phyloP scores from a whole-genome alignment of 208 protist genomes.

The Crithidia mellificae region DNA sequence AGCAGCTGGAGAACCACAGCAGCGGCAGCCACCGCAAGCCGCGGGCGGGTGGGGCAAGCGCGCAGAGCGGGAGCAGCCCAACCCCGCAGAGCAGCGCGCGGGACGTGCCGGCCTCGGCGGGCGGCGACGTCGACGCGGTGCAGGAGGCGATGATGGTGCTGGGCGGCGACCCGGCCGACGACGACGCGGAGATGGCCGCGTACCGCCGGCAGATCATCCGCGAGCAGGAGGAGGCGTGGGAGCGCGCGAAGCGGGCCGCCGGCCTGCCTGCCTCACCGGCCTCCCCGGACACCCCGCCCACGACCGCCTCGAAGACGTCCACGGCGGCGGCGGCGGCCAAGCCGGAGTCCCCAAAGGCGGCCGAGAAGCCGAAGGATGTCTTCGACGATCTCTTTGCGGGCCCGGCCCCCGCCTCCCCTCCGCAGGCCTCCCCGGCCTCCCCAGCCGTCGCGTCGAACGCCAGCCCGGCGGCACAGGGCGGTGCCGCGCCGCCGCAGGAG shows the following conservation, averaged over 20 bases:
- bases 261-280: conserved; percentile 15
- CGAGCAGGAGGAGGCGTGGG: conserved; percentile 78
- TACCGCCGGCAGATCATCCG: conserved; percentile 59
- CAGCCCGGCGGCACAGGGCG: conserved; percentile 9
- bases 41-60: too few species aligned
- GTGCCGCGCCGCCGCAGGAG: conserved; percentile 9
- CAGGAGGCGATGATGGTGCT: conserved; percentile 62
- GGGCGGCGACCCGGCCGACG: conserved; percentile 44
- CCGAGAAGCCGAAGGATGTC: conserved; percentile 48
- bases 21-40: background rate
- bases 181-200: conserved; percentile 56
- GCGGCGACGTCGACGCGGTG: conserved; percentile 37
- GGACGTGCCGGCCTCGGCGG: conserved; percentile 3
- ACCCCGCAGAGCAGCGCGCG: conserved; percentile 2
- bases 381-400: conserved; percentile 79
- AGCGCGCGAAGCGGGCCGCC: conserved; percentile 35
- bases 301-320: too few species aligned
- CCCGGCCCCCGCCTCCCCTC: conserved; percentile 29
- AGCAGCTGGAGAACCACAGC: conserved; percentile 28
- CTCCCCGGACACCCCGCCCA: too few species aligned
- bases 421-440: too few species aligned
- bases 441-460: conserved; percentile 19
- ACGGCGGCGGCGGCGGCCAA: conserved; percentile 8
- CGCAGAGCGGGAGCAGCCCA: too few species aligned
- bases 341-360: background rate